phyloP scores from a whole-genome alignment of 805 yeast genomes.

The Monosporozyma unispora region DNA sequence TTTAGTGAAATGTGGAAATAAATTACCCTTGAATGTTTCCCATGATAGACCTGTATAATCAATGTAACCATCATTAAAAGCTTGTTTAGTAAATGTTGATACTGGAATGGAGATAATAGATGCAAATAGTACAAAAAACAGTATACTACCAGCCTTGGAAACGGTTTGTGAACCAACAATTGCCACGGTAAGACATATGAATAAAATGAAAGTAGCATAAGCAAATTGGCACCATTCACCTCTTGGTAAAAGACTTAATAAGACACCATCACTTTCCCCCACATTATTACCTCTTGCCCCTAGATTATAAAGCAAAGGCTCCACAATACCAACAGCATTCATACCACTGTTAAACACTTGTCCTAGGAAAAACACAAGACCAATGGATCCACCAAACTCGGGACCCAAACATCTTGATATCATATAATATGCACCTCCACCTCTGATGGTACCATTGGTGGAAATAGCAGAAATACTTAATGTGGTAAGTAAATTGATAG shows the following conservation, averaged over 20 bases:
- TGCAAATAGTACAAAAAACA: slow-evolving; percentile 55
- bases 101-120: slow-evolving; percentile 79
- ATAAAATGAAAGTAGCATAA: slow-evolving; percentile 64
- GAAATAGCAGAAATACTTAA: slow-evolving; percentile 90
- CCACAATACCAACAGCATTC: slow-evolving; percentile 92
- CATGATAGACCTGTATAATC: slow-evolving; percentile 68
- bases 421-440: slow-evolving; percentile 99
- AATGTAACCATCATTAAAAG: slow-evolving; percentile 46
- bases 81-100: slow-evolving; percentile 56
- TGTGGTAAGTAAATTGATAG: slow-evolving; percentile 76
- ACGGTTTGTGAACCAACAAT: slow-evolving; percentile 74
- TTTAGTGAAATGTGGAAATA: slow-evolving; percentile 71
- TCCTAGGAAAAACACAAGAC: slow-evolving; percentile 87
- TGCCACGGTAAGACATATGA: slow-evolving; percentile 66
- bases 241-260: slow-evolving; percentile 53
- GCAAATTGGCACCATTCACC: slow-evolving; percentile 58
- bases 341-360: slow-evolving; percentile 86
- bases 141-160: slow-evolving; percentile 68
- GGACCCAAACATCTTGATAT: slow-evolving; percentile 92
- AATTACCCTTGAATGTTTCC: slow-evolving; percentile 54
- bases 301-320: slow-evolving; percentile 77
- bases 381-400: slow-evolving; percentile 97
- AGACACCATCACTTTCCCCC: slow-evolving; percentile 25
- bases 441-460: slow-evolving; percentile 93
- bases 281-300: slow-evolving; percentile 45